Evolutionary conservation across 1,284 basidiomycete species (phyloP), one percentile per base, ranked within the genome.

Genomic region (Gymnopus androsaceus): DNA sequence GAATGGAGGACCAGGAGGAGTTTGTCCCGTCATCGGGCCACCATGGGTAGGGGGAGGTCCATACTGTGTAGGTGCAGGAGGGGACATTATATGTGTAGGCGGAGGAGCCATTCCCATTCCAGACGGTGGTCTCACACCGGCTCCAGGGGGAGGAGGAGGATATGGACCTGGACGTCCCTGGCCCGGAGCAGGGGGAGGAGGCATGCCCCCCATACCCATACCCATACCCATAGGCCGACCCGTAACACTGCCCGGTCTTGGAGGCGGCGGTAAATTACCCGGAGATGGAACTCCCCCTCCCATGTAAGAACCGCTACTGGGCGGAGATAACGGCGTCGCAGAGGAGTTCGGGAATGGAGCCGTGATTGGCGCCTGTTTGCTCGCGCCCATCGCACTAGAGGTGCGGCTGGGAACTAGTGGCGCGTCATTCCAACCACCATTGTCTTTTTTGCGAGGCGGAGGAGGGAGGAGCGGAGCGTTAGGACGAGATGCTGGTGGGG

Each of bases 381-480:
- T 72, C 23, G 73, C n/a, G n/a, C n/a, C 62, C 51, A 69, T 76
- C 1, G 81, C 75, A 36, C 77, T 77, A 1, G 85, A 79, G 1
- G 80, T 80, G 51, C 85, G 84, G 49, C 79, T 75, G 12, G 76
- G 68, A 6, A 80, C 65, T 7, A 82, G 63, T 2, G 93, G 94
- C 0, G 91, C 85, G 66, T 98, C 95, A 67, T 98, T 98, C 95
- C 95, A 98, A 0, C 92, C 93, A 9, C 85, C 83, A 41, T 87
- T 85, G 58, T 90, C 89, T 40, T 75, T 72, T 33, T 83, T 81
- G 62, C 85, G 87, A 46, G 77, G 77, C 19, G 73, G 74, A 19
- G 63, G 61, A 48, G 73, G 74, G 17, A 62, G 61, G 46, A 58
- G 54, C 45, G 37, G 19, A 45, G 56, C 63, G 28, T 65, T 65